These are phyloP conservation scores for Avena eriantha DNA, from an alignment of 176 grass and related monocot species.

Conservation along the genomic window DNA sequence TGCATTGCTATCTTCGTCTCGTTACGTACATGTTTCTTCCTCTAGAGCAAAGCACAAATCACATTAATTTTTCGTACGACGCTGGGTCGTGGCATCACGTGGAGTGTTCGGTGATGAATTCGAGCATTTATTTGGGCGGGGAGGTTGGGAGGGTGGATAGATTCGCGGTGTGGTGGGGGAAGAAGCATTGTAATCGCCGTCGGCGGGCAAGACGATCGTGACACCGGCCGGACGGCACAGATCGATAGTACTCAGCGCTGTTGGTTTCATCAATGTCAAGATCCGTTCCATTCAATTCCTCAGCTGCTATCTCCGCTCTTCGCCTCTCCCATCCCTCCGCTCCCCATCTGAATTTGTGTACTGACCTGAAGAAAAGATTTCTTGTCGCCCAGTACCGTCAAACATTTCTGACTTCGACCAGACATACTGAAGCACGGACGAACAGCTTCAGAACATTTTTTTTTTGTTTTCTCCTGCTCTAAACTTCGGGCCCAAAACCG, in stretches of 20 bases:
- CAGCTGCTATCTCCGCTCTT: not conserved
- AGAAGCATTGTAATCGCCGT: conserved; percentile 29
- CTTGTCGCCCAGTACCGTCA: not conserved
- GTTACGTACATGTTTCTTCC: not conserved
- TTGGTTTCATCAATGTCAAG: conserved; percentile 43
- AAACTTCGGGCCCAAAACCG: not conserved
- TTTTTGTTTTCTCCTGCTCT: not conserved
- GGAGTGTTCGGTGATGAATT: not conserved
- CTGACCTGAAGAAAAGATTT: not conserved
- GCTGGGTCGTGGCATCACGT: not conserved
- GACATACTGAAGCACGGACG: too few relatives aligned
- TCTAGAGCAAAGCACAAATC: not conserved
- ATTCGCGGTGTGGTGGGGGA: not conserved
- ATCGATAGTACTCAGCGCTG: not conserved
- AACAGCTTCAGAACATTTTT: not conserved
- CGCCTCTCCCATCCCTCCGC: not conserved
- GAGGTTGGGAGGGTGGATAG: not conserved
- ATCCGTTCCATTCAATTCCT: conserved; percentile 23
- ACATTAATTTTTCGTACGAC: not conserved
- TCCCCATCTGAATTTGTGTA: not conserved
- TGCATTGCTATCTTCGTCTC: not conserved
- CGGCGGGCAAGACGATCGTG: conserved; percentile 14
- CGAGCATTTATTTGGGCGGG: not conserved
- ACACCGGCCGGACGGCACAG: not conserved
- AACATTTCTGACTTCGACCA: too few relatives aligned